phyloP scores from a whole-genome alignment of 139 green algal genomes.

The Micromonas commoda region DNA sequence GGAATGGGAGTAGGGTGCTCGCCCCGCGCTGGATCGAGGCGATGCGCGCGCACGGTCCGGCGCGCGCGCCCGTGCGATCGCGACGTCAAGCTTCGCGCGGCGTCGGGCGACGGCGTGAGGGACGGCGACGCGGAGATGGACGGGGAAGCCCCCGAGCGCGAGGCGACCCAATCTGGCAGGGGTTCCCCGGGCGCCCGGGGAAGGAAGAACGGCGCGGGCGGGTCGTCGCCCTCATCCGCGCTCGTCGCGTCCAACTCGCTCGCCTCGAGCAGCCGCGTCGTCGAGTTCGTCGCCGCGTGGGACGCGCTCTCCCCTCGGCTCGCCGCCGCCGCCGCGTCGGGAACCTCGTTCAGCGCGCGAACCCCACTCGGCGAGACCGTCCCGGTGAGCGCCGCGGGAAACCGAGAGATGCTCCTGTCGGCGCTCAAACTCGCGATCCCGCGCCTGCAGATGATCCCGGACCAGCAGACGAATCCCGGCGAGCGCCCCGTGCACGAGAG shows the following conservation, averaged over 20 bases:
- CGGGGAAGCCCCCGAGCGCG: no score
- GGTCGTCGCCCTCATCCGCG: background rate
- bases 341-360: background rate
- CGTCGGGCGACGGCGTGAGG: no score
- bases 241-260: no score
- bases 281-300: slow-evolving; percentile 42
- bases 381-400: background rate
- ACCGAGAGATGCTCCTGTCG: slow-evolving; percentile 38
- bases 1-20: no score
- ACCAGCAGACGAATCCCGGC: background rate
- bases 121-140: no score
- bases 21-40: no score
- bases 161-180: no score
- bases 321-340: background rate
- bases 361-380: background rate
- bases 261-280: no score
- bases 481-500: slow-evolving; percentile 10
- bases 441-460: slow-evolving; percentile 30
- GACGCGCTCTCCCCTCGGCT: slow-evolving; percentile 24
- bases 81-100: no score
- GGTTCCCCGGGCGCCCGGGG: no score
- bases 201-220: background rate
- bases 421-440: slow-evolving; percentile 56
- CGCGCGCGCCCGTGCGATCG: no score
- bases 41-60: no score